Evolutionary conservation across 2,329 filamentous ascomycete species (phyloP).

Genomic region (Calonectria pteridis): DNA sequence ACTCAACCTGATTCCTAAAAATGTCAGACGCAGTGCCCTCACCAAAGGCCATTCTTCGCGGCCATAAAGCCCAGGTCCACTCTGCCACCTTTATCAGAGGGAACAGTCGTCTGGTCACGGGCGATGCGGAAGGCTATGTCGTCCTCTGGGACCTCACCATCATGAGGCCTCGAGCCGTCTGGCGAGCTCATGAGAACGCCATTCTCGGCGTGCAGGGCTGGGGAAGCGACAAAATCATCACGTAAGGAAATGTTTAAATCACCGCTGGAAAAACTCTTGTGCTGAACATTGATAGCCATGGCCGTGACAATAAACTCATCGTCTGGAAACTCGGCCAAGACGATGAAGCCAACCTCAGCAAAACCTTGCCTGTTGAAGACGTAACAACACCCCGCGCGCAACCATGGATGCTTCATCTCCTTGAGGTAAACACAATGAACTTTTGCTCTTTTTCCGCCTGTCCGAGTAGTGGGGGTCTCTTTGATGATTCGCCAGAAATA

Average conservation of each 20-base stretch:
- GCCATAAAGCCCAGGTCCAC: slow-evolving; percentile 86
- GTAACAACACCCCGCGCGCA: slow-evolving; percentile 63
- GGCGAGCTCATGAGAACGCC: slow-evolving; percentile 84
- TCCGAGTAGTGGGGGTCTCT: slow-evolving; percentile 46
- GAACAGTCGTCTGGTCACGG: slow-evolving; percentile 85
- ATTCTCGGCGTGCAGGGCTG: slow-evolving; percentile 82
- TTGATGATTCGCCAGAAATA: slow-evolving; percentile 56
- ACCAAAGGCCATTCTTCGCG: slow-evolving; percentile 79
- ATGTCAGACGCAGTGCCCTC: slow-evolving; percentile 49
- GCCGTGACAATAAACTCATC: slow-evolving; percentile 86
- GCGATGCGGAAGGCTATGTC: slow-evolving; percentile 91
- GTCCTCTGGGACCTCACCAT: slow-evolving; percentile 87
- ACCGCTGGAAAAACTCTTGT: not conserved
- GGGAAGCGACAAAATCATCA: slow-evolving; percentile 81
- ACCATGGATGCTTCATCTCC: slow-evolving; percentile 87
- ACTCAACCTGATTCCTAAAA: slow-evolving; percentile 5
- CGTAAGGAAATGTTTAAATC: slow-evolving; percentile 65
- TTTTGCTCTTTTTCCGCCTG: slow-evolving; percentile 88
- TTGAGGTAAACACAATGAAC: slow-evolving; percentile 93
- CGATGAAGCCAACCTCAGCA: slow-evolving; percentile 75
- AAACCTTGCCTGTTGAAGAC: slow-evolving; percentile 77
- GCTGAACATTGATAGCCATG: slow-evolving; percentile 72
- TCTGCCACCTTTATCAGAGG: slow-evolving; percentile 77
- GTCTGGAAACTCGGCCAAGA: slow-evolving; percentile 80
- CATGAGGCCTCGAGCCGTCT: slow-evolving; percentile 85